phyloP scores from a whole-genome alignment of 352 stramenopile genomes.

The Pythium grandisporangium region DNA sequence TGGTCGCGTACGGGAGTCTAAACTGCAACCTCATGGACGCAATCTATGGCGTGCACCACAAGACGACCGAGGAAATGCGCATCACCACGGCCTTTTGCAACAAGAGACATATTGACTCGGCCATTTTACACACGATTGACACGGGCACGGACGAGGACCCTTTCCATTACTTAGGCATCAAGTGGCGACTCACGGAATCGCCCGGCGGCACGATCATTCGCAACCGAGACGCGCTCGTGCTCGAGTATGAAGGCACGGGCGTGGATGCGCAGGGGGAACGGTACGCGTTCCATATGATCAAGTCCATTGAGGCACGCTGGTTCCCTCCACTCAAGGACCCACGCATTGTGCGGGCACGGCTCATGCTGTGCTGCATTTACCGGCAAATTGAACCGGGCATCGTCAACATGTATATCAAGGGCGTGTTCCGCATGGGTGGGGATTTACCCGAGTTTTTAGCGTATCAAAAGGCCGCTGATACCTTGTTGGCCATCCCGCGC shows the following conservation, averaged over 20 bases:
- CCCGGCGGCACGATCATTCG: slow-evolving; percentile 24
- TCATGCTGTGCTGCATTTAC: slow-evolving; percentile 55
- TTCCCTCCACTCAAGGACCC: slow-evolving; percentile 23
- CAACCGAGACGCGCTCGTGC: slow-evolving; percentile 30
- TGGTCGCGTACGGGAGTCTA: slow-evolving; percentile 33
- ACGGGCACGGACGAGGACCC: slow-evolving; percentile 23
- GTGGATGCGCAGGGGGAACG: slow-evolving; percentile 19
- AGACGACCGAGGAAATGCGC: slow-evolving; percentile 41
- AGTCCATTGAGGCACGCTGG: slow-evolving; percentile 32
- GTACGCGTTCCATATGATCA: slow-evolving; percentile 37
- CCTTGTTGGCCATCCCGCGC: slow-evolving; percentile 25
- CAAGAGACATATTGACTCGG: slow-evolving; percentile 28
- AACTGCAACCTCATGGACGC: slow-evolving; percentile 31
- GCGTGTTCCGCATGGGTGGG: slow-evolving; percentile 38
- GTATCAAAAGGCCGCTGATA: slow-evolving; percentile 27
- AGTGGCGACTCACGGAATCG: slow-evolving; percentile 25
- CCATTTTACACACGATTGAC: slow-evolving; percentile 35
- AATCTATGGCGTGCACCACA: slow-evolving; percentile 40
- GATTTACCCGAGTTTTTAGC: slow-evolving; percentile 28
- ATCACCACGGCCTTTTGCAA: slow-evolving; percentile 20
- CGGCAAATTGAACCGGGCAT: slow-evolving; percentile 23
- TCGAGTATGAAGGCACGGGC: slow-evolving; percentile 41
- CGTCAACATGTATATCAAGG: slow-evolving; percentile 42
- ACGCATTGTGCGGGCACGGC: slow-evolving; percentile 26
- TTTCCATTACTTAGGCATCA: slow-evolving; percentile 40